These are phyloP conservation scores for Boletus rex-veris DNA, from an alignment of 768 basidiomycete species.

Conservation along the genomic window DNA sequence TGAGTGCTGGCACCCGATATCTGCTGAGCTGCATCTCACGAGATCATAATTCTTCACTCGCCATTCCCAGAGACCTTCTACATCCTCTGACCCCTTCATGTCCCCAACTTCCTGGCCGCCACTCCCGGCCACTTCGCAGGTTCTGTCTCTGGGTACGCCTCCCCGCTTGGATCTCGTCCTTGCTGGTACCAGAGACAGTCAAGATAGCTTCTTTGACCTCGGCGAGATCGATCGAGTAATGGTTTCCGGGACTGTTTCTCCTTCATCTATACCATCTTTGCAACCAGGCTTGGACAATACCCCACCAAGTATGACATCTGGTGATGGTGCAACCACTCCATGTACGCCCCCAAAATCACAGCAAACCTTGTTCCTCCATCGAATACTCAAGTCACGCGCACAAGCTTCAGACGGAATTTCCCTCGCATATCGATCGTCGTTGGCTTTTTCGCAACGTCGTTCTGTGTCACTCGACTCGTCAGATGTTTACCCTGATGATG, in stretches of 20 bases:
- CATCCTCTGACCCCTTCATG: constrained; percentile 25
- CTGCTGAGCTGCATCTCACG: neutral
- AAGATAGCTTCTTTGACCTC: neutral
- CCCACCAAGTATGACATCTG: neutral
- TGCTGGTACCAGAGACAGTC: neutral
- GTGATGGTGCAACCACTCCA: neutral
- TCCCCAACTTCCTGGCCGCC: constrained; percentile 7
- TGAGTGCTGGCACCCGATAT: neutral
- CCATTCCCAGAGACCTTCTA: constrained; percentile 15
- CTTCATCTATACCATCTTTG: neutral
- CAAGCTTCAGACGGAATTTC: constrained; percentile 9
- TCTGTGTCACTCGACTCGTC: constrained; percentile 10
- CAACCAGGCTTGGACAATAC: neutral
- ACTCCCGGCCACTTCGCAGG: constrained; percentile 1
- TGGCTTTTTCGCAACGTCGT: neutral
- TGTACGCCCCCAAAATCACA: neutral
- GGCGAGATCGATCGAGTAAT: constrained; percentile 1
- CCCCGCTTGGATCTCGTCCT: constrained; percentile 3
- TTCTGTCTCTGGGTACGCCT: neutral
- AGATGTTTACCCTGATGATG: neutral
- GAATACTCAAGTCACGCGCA: constrained; percentile 21
- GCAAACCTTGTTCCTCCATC: constrained; percentile 15
- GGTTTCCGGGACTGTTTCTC: neutral
- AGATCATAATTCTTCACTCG: neutral
- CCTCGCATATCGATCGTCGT: constrained; percentile 1